Base-by-base conservation (phyloP, 371 early-diverging fungal genomes). In the Amoeboaphelidium protococcarum region DNA sequence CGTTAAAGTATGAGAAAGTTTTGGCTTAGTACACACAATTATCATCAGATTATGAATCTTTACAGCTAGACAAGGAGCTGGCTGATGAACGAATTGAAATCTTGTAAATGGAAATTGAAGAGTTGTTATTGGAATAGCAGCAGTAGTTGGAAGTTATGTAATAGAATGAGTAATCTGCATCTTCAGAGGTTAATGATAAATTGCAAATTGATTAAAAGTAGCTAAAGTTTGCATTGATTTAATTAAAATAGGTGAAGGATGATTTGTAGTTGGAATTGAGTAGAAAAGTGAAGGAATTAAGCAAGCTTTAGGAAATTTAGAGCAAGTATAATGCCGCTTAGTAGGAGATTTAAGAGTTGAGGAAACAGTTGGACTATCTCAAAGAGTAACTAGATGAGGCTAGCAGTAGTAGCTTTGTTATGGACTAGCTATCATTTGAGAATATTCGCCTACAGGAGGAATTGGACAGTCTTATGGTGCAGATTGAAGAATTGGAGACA, bases 51-150 rank as follows among this genome's bases (percentile, higher is more conserved):
- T 67, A 76, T 44, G 65, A 63, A 56, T 73, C 83, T 65, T 63
- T 80, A 53, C 67, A 83, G 1, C 52, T 91, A 21, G 89, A 91
- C 58, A 81, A 81, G 56, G 88, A 90, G 58, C 71, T 85, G 59
- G 88, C 86, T 1, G 88, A 86, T 48, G 88, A 87, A 54, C 64
- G 68, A 20, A 77, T 79, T 12, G 87, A 88, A 42, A 59, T 70
- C 23, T 45, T 82, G 50, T 69, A 74, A 51, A 74, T 73, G 25
- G 84, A 88, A 53, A 64, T 74, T 1, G 63, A 65, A 37, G 53
- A 42, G 21, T 16, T 12, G 20, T 4, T 6, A 19, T 16, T 19
- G 21, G 21, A 19, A 22, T 4, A 22, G 22, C 10, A 4, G 20
- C 6, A 42, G 21, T 16, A 4, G 22, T 19, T 42, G 42, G 4